phyloP scores from a whole-genome alignment of 495 filamentous ascomycete genomes.

The Halenospora varia region DNA sequence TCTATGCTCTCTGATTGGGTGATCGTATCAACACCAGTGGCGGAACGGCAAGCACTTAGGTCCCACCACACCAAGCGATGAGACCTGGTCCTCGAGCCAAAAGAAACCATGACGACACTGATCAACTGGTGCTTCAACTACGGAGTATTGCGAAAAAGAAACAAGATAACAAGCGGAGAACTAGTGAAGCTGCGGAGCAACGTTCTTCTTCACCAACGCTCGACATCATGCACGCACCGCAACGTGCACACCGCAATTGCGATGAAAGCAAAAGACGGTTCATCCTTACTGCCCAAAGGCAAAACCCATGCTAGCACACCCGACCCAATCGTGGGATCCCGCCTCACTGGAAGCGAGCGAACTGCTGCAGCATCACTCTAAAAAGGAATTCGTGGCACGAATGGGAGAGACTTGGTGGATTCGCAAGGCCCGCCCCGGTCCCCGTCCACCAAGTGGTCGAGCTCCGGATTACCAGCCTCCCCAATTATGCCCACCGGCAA shows the following conservation, averaged over 20 bases:
- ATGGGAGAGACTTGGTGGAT: background rate
- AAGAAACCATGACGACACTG: background rate
- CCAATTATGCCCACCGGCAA: background rate
- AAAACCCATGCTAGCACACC: background rate
- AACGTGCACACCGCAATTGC: background rate
- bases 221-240: background rate
- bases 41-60: slow-evolving; percentile 4
- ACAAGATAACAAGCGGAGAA: too few relatives aligned
- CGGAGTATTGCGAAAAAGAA: too few relatives aligned
- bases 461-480: too few relatives aligned
- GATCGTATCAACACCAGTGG: background rate
- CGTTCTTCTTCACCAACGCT: background rate
- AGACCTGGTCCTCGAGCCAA: background rate
- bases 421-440: background rate
- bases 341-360: background rate
- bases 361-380: background rate
- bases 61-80: background rate
- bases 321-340: background rate
- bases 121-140: background rate
- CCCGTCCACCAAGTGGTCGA: too few relatives aligned
- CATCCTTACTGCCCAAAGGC: background rate
- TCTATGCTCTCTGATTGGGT: background rate
- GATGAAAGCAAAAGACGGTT: background rate
- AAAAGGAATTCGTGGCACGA: background rate
- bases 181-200: too few relatives aligned